Base-by-base conservation (phyloP, 1,284 basidiomycete species). In the Ustilago bromivora region DNA sequence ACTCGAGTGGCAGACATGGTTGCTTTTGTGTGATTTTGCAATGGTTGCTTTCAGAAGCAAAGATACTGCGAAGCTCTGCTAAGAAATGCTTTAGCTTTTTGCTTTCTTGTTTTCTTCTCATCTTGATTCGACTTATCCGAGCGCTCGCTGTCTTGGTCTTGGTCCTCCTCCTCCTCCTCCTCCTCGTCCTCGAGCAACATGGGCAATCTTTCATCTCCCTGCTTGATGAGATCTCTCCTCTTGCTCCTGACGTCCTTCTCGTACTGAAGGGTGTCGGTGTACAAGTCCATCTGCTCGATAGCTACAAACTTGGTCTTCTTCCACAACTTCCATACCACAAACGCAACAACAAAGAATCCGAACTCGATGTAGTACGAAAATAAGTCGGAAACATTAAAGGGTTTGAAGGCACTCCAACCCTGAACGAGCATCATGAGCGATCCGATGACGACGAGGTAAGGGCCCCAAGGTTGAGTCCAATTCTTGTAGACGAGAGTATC, bases 341-440 rank as follows among this genome's bases (percentile, higher is more conserved):
- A 79, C 12, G 71, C 67, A 1, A 74, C 46, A 13, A 78, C 63
- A 52, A 84, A 71, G 36, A 85, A 58, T 23, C 64, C 72, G 17
- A 82, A 28, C 47, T 87, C 87, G 47, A 89, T 77, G 83, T 87
- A 89, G 46, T 82, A 76, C 51, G 88, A 82, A 87, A 89, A 89
- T 36, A 85, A 83, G 31, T 79, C 72, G 4, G 76, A 70, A 1
- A 66, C 61, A 52, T 76, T 71, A 55, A 78, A 83, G 1, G 60
- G 72, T 11, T 52, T 65, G 34, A 81, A 82, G 19, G 72, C 66
- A 10, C 63, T 64, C 84, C 84, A 85, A 7, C 84, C 84, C 51
- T 84, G 82, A n/a, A 82, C 79, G 55, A 85, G 80, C 38, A 84
- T 81, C 71, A 85, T 83, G 13, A 68, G 17, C 3, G 62, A 78